Conservation (phyloP, 495 filamentous ascomycete species). For the Sphaerosporella brunnea region DNA sequence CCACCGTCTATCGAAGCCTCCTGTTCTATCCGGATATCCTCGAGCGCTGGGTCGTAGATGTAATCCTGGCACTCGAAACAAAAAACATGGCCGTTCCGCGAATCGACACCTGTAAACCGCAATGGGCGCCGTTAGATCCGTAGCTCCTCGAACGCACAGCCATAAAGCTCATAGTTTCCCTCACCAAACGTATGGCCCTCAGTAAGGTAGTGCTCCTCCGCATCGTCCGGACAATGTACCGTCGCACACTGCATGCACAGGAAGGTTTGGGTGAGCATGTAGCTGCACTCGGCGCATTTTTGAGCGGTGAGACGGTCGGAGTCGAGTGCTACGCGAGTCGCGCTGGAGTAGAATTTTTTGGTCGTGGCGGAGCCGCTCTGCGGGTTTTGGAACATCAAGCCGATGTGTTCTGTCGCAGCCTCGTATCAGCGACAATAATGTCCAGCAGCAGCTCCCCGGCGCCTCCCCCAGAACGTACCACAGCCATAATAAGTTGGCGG, state of each 20-base stretch:
- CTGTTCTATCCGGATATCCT: slow-evolving; percentile 44
- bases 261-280: slow-evolving; percentile 40
- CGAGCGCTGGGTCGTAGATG: slow-evolving; percentile 70
- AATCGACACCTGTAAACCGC: slow-evolving; percentile 53
- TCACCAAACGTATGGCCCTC: slow-evolving; percentile 50
- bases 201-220: slow-evolving; percentile 38
- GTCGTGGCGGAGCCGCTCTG: not conserved
- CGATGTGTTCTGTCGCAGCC: slow-evolving; percentile 16
- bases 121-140: not conserved
- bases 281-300: slow-evolving; percentile 19
- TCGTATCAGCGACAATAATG: not conserved
- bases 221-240: slow-evolving; percentile 38
- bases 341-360: slow-evolving; percentile 10
- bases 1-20: slow-evolving; percentile 18
- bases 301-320: slow-evolving; percentile 15
- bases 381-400: slow-evolving; percentile 5
- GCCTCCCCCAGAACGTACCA: not conserved
- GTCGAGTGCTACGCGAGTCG: slow-evolving; percentile 22
- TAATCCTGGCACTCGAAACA: slow-evolving; percentile 75
- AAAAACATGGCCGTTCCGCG: slow-evolving; percentile 53
- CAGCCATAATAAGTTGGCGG: slow-evolving; percentile 7
- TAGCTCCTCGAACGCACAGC: not conserved
- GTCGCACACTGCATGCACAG: slow-evolving; percentile 53
- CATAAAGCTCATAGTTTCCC: slow-evolving; percentile 13
- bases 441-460: not conserved